Percentiles rank a stretch among this genome's conserved stretches.
Conservation (phyloP, 73 alveolate genomes). For the Diophrys appendiculata region DNA sequence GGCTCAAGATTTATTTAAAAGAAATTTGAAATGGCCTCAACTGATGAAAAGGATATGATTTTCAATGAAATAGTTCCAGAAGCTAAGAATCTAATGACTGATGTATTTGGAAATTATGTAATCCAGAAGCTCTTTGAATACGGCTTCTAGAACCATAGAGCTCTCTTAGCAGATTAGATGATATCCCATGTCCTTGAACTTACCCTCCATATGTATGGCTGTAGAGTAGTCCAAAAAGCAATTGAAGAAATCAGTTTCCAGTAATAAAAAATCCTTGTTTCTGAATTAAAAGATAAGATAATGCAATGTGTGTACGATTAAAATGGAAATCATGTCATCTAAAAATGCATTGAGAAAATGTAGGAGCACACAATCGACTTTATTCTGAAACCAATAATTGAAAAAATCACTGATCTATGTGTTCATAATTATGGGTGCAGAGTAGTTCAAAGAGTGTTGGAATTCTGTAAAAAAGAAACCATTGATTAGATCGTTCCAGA, state of each 20-base stretch:
- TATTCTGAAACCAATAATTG: slow-evolving; percentile 76
- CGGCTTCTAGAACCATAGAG: slow-evolving; percentile 68
- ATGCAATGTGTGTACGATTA: slow-evolving; percentile 86
- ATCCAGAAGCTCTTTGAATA: slow-evolving; percentile 85
- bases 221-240: slow-evolving; percentile 90
- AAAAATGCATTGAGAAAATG: slow-evolving; percentile 86
- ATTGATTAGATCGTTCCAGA: slow-evolving; percentile 67
- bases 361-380: slow-evolving; percentile 62
- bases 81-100: slow-evolving; percentile 73
- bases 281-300: slow-evolving; percentile 73
- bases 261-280: slow-evolving; percentile 51
- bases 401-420: slow-evolving; percentile 64
- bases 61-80: slow-evolving; percentile 76
- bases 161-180: slow-evolving; percentile 69
- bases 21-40: slow-evolving; percentile 81
- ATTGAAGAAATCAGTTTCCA: slow-evolving; percentile 63
- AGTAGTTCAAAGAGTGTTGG: slow-evolving; percentile 88
- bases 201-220: slow-evolving; percentile 88
- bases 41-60: slow-evolving; percentile 86
- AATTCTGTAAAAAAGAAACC: slow-evolving; percentile 60
- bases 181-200: slow-evolving; percentile 79
- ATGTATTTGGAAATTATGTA: slow-evolving; percentile 94
- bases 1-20: slow-evolving; percentile 91
- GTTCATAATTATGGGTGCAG: slow-evolving; percentile 93
- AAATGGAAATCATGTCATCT: slow-evolving; percentile 97